Evolutionary conservation across 176 grass and related monocot genomes (phyloP).

Genomic region (Carex myosuroides): DNA sequence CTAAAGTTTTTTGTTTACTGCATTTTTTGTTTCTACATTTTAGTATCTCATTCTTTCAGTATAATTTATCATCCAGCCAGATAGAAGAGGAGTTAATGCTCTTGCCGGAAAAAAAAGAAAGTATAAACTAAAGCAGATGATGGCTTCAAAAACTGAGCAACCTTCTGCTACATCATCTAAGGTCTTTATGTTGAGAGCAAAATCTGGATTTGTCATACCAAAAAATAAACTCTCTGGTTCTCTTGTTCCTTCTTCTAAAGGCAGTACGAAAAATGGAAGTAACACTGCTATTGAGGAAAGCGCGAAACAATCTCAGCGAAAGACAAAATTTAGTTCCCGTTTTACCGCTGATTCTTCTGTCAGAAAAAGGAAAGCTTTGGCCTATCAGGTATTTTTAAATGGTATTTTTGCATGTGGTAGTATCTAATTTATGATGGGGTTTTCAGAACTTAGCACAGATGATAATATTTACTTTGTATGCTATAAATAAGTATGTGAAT

Average conservation of each 20-base stretch:
- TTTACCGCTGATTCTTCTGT: conserved; percentile 45
- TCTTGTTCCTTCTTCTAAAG: conserved; percentile 31
- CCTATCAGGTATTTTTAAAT: conserved; percentile 61
- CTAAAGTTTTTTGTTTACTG: neutral
- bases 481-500: neutral
- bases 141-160: conserved; percentile 49
- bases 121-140: conserved; percentile 13
- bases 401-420: neutral
- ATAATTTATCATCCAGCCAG: neutral
- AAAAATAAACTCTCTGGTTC: conserved; percentile 93
- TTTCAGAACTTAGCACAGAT: neutral
- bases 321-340: conserved; percentile 70
- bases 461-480: neutral
- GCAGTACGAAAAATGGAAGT: conserved; percentile 40
- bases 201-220: conserved; percentile 90
- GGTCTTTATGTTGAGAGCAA: conserved; percentile 57
- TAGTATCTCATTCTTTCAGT: neutral
- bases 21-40: neutral
- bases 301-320: conserved; percentile 47
- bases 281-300: conserved; percentile 33
- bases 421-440: neutral
- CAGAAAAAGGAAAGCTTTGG: conserved; percentile 55
- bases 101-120: neutral
- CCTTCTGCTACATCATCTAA: conserved; percentile 31
- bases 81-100: neutral